Evolutionary conservation across 139 green algal species (phyloP).

Genomic region (Chlamydomonas sphaeroides): DNA sequence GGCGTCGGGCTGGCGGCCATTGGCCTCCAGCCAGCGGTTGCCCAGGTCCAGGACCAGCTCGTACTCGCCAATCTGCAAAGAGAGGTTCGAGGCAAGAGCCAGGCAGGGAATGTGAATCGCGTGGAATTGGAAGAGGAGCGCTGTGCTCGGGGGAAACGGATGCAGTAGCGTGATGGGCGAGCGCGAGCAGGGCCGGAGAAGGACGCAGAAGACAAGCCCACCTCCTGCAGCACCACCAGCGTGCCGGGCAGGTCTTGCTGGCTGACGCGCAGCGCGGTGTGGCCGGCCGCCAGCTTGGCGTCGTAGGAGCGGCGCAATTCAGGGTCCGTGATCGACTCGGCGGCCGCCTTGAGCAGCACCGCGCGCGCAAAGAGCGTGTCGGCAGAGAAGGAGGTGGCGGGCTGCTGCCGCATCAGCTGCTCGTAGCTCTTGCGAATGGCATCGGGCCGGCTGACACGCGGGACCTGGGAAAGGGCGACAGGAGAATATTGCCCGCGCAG

Average conservation of each 20-base stretch:
- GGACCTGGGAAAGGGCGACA: no score
- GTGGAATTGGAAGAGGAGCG: no score
- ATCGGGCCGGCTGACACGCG: conserved; percentile 4
- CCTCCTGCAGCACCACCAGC: conserved; percentile 59
- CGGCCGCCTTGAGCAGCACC: conserved; percentile 51
- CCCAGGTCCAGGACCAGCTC: conserved; percentile 41
- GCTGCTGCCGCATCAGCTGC: background rate
- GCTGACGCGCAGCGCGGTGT: conserved; percentile 42
- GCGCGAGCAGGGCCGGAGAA: no score
- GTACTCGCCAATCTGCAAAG: conserved; percentile 51
- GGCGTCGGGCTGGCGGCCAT: conserved; percentile 15
- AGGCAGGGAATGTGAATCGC: no score
- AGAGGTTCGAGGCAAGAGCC: no score
- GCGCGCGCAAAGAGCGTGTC: conserved; percentile 52
- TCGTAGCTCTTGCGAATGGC: conserved; percentile 36
- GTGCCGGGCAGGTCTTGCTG: conserved; percentile 54
- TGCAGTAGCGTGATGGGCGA: no score
- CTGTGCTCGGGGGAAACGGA: no score
- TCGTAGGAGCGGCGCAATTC: conserved; percentile 44
- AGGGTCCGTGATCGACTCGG: conserved; percentile 35
- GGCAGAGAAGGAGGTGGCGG: conserved; percentile 25
- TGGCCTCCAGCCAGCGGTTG: conserved; percentile 18
- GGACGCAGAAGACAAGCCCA: no score
- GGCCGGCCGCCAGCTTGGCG: conserved; percentile 21
- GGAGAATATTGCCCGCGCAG: no score